Percentiles rank a stretch among this genome's conserved stretches.
Evolutionary conservation across 1,284 basidiomycete genomes (phyloP).

Genomic region (Entoloma clypeatum): DNA sequence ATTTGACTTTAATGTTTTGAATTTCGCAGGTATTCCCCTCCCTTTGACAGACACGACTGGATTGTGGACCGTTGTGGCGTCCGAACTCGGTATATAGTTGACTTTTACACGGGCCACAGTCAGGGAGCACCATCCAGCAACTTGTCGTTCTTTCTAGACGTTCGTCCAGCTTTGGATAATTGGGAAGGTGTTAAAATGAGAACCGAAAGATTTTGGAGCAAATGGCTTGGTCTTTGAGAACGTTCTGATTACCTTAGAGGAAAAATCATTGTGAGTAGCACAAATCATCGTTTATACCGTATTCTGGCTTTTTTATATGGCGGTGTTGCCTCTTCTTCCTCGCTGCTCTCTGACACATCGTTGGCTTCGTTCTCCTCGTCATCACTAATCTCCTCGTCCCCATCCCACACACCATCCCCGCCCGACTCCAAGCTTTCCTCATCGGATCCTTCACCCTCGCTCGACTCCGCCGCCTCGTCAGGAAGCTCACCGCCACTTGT

Average conservation of each 20-base stretch:
- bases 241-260: conserved; percentile 13
- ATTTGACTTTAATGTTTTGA: conserved; percentile 1
- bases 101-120: conserved; percentile 93
- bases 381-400: conserved; percentile 63
- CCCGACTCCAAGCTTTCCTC: conserved; percentile 37
- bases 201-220: conserved; percentile 45
- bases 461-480: conserved; percentile 22
- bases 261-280: conserved; percentile 6
- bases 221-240: conserved; percentile 33
- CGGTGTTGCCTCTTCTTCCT: conserved; percentile 30
- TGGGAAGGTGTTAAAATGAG: conserved; percentile 89
- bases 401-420: conserved; percentile 51
- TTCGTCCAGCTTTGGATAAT: conserved; percentile 87
- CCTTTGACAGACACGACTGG: conserved; percentile 99
- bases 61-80: conserved; percentile 89
- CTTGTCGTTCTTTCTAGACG: conserved; percentile 89
- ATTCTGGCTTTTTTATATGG: conserved; percentile 37
- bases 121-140: conserved; percentile 38
- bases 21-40: conserved; percentile 74
- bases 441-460: conserved; percentile 32
- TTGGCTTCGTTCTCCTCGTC: conserved; percentile 49
- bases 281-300: conserved; percentile 34
- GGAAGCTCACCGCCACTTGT: conserved; percentile 34
- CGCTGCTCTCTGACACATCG: conserved; percentile 23
- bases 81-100: conserved; percentile 91